Evolutionary conservation across 2,329 filamentous ascomycete species (phyloP).

Genomic region (Drechslerella stenobrocha): DNA sequence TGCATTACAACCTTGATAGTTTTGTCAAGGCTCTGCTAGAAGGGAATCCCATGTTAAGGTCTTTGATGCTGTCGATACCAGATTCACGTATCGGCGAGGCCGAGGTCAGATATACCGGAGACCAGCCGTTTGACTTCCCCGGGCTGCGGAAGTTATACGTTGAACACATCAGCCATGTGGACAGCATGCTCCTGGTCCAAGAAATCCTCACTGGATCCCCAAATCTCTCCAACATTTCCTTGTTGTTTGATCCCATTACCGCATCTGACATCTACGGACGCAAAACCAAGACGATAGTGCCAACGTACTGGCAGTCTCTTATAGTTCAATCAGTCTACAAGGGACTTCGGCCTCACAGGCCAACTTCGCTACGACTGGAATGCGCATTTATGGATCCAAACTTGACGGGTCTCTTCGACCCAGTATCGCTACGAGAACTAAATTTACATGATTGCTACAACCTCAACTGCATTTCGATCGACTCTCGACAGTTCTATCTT

Average conservation of each 20-base stretch:
- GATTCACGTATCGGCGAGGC: background rate
- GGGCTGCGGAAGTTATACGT: background rate
- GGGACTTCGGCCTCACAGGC: too few species aligned
- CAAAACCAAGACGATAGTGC: too few species aligned
- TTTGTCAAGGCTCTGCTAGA: background rate
- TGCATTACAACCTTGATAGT: background rate
- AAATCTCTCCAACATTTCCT: background rate
- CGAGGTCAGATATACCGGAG: background rate
- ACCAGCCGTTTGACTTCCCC: background rate
- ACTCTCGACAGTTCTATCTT: background rate
- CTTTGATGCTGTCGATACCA: background rate
- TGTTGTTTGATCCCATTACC: background rate
- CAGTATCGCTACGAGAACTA: background rate
- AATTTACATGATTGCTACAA: background rate
- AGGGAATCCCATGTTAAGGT: background rate
- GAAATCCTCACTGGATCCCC: background rate
- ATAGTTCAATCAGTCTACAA: too few species aligned
- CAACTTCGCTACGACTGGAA: too few species aligned
- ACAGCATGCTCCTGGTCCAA: background rate
- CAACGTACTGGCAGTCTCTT: too few species aligned
- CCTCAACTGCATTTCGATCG: background rate
- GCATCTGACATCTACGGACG: too few species aligned
- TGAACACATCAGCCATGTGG: background rate
- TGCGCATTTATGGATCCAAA: too few species aligned
- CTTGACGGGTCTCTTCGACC: too few species aligned